These are phyloP conservation scores for Sclerotinia trifoliorum DNA, from an alignment of 2,329 filamentous ascomycete genomes.

Conservation along the genomic window DNA sequence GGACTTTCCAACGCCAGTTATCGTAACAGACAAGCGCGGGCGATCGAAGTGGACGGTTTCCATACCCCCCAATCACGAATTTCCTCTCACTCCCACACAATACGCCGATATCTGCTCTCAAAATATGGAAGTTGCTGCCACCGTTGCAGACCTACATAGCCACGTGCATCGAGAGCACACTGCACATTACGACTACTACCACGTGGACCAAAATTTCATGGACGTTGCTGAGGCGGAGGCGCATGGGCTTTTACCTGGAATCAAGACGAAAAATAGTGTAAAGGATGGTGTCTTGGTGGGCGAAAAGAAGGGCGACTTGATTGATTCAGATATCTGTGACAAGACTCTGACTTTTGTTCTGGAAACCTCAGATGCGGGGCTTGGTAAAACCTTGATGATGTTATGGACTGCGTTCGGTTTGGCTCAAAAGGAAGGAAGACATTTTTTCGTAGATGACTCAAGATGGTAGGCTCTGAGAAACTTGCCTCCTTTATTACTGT, in stretches of 20 bases:
- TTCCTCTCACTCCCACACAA: constrained; percentile 64
- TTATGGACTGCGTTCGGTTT: constrained; percentile 83
- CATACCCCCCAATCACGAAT: constrained; percentile 65
- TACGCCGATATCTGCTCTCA: constrained; percentile 69
- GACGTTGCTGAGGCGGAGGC: constrained; percentile 71
- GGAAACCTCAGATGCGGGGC: constrained; percentile 70
- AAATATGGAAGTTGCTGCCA: constrained; percentile 62
- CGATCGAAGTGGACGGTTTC: constrained; percentile 76
- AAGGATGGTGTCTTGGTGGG: constrained; percentile 48
- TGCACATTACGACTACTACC: constrained; percentile 54
- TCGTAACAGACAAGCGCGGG: constrained; percentile 64
- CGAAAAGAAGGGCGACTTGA: constrained; percentile 45
- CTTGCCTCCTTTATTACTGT: neutral
- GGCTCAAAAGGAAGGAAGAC: constrained; percentile 68
- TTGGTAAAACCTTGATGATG: constrained; percentile 74
- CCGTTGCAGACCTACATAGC: constrained; percentile 53
- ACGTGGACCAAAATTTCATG: constrained; percentile 66
- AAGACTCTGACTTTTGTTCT: constrained; percentile 75
- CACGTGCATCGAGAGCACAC: constrained; percentile 47
- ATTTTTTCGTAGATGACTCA: constrained; percentile 83
- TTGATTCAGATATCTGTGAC: constrained; percentile 59
- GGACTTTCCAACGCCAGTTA: constrained; percentile 68
- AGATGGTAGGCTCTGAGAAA: constrained; percentile 54
- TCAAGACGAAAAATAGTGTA: constrained; percentile 39
- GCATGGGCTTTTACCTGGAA: constrained; percentile 55